Base-by-base conservation (phyloP, 1,139 yeast genomes). In the Geotrichum aggregatum region DNA sequence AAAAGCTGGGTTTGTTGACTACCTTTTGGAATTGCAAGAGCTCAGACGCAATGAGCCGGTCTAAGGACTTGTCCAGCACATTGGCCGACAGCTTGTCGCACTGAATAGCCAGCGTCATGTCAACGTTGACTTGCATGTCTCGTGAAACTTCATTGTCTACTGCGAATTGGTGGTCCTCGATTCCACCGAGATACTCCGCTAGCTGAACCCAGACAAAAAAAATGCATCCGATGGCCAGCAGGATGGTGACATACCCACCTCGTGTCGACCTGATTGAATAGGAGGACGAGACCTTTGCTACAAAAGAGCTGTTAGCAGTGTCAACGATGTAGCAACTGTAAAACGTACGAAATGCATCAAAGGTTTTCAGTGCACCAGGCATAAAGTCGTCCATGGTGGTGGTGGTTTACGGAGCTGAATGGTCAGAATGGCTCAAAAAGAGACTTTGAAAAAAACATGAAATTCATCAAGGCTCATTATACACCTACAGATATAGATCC, bases 171-270 rank as follows among this genome's bases (percentile, higher is more conserved):
- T 84, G 87, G 61, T 83, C 89, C 16, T 86, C 80, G 58, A 78
- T 78, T 2, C 97, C 98, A 42, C 95, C 96, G 54, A 91, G 73
- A 66, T 76, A 87, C 7, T 87, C 85, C 7, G 97, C 96, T 44
- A 89, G 70, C 66, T 89, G 95, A n/a, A 87, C 79, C 88, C 95
- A 89, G 13, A 87, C 68, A 43, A 91, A 72, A 63, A 88, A 79
- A 14, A 88, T 63, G 24, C 84, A 78, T 51, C 80, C 75, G 26
- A 85, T 61, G 21, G 77, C 74, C 10, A 91, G 81, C 46, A 84
- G 49, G 2, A 88, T 60, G 0, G 96, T 83, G n/a, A 91, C 79
- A 22, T 80, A 65, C 2, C 95, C 92, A 28, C 96, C 96, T 57
- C 92, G 75, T 38, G 79, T 73, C 1, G 95, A 84, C 58, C 87